Evolutionary conservation across 192 early-diverging fungal genomes (phyloP).

Genomic region (Podila verticillata): DNA sequence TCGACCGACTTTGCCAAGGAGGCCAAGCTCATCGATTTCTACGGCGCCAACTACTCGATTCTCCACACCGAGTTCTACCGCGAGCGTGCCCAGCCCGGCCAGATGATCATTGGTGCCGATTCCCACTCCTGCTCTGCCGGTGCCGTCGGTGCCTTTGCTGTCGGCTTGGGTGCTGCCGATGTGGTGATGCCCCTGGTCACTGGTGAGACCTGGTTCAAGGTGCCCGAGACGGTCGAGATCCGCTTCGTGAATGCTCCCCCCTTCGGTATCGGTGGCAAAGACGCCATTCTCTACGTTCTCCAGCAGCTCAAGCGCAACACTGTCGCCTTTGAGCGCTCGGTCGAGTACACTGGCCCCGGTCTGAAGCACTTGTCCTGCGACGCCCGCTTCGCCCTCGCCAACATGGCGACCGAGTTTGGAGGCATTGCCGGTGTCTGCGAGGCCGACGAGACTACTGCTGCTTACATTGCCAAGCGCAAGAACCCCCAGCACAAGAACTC

Average conservation of each 20-base stretch:
- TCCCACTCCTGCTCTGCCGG: slow-evolving; percentile 87
- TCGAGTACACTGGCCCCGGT: slow-evolving; percentile 81
- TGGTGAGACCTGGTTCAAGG: slow-evolving; percentile 85
- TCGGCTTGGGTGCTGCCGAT: slow-evolving; percentile 84
- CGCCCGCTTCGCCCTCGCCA: slow-evolving; percentile 82
- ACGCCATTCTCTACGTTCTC: slow-evolving; percentile 81
- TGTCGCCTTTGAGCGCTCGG: slow-evolving; percentile 81
- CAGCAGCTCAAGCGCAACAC: slow-evolving; percentile 88
- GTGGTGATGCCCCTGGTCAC: slow-evolving; percentile 87
- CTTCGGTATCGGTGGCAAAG: slow-evolving; percentile 87
- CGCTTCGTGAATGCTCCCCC: slow-evolving; percentile 74
- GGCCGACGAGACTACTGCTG: slow-evolving; percentile 78
- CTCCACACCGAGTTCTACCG: slow-evolving; percentile 88
- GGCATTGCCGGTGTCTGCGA: slow-evolving; percentile 87
- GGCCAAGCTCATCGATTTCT: slow-evolving; percentile 75
- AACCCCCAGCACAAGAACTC: slow-evolving; percentile 73
- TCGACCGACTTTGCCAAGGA: slow-evolving; percentile 76
- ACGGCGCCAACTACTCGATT: slow-evolving; percentile 82
- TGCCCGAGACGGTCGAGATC: slow-evolving; percentile 84
- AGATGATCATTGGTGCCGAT: slow-evolving; percentile 84
- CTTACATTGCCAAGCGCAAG: slow-evolving; percentile 78
- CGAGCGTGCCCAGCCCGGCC: slow-evolving; percentile 82
- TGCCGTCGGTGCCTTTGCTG: slow-evolving; percentile 80
- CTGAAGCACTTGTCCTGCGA: slow-evolving; percentile 85
- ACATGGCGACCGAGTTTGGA: slow-evolving; percentile 90